phyloP scores from a whole-genome alignment of 345 rosid species.

The Boechera divaricarpa region DNA sequence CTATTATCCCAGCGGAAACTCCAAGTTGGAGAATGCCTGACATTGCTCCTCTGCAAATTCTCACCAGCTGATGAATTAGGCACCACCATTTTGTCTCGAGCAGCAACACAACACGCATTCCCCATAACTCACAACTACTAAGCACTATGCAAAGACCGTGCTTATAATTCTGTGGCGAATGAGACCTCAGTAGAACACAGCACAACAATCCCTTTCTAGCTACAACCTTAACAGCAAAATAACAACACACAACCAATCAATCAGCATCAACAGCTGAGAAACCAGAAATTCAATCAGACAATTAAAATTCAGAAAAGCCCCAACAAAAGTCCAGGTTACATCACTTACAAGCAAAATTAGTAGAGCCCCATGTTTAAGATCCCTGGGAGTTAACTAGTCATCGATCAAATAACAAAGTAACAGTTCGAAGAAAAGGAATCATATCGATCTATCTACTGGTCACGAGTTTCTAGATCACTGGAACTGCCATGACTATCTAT shows the following conservation, averaged over 20 bases:
- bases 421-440: conserved; percentile 18
- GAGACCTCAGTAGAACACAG: conserved; percentile 18
- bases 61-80: conserved; percentile 64
- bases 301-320: not conserved
- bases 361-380: conserved; percentile 17
- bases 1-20: conserved; percentile 95
- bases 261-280: not conserved
- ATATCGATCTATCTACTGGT: conserved; percentile 49
- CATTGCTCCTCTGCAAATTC: conserved; percentile 65
- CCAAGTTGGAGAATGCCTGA: conserved; percentile 89
- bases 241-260: not conserved
- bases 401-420: conserved; percentile 23
- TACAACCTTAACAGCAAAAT: not conserved
- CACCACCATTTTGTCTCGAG: conserved; percentile 78
- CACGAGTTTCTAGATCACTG: conserved; percentile 39
- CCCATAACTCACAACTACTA: conserved; percentile 59
- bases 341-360: conserved; percentile 12
- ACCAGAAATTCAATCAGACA: conserved; percentile 6
- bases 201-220: conserved; percentile 12
- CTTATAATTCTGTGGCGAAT: not conserved
- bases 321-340: conserved; percentile 1
- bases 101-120: conserved; percentile 95
- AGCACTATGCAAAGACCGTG: conserved; percentile 21
- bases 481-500: conserved; percentile 18
- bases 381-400: conserved; percentile 13